Percentiles rank a stretch among this genome's conserved stretches.
These are phyloP conservation scores for Capsella bursapastoris DNA, from an alignment of 345 rosid genomes.

Conservation along the genomic window DNA sequence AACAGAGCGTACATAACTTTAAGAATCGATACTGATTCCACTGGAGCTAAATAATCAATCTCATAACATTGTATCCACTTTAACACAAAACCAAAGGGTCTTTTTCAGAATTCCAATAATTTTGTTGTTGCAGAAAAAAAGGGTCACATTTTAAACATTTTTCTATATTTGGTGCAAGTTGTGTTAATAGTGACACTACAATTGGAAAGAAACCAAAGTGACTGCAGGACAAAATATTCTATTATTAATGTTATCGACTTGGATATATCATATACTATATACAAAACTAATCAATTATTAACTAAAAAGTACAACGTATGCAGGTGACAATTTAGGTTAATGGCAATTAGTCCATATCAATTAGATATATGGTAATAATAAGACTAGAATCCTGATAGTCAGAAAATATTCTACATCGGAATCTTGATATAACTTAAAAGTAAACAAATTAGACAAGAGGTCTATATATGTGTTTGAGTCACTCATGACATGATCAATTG, in stretches of 20 bases:
- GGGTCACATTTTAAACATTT: slow-evolving; percentile 23
- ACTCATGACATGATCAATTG: not conserved
- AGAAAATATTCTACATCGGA: not conserved
- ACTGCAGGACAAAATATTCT: slow-evolving; percentile 23
- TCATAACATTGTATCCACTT: slow-evolving; percentile 13
- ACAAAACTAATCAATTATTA: no score
- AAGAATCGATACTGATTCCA: slow-evolving; percentile 21
- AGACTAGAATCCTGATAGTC: no score
- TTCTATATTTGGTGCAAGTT: slow-evolving; percentile 31
- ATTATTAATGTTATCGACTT: not conserved
- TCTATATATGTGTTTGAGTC: not conserved
- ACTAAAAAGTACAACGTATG: no score
- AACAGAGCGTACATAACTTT: not conserved
- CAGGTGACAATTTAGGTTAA: no score
- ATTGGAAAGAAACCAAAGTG: slow-evolving; percentile 24
- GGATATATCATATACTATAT: no score
- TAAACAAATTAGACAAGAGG: not conserved
- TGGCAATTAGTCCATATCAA: no score
- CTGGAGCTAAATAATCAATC: not conserved
- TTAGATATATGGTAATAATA: no score
- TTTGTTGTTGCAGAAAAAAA: not conserved
- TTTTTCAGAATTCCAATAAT: slow-evolving; percentile 20
- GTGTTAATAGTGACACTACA: slow-evolving; percentile 36
- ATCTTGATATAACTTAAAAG: not conserved
- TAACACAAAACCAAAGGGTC: slow-evolving; percentile 25